Percentiles rank a stretch among this genome's conserved stretches.
These are phyloP conservation scores for Phaeosphaeria sp. DNA, from an alignment of 2,329 filamentous ascomycete genomes.

Conservation along the genomic window DNA sequence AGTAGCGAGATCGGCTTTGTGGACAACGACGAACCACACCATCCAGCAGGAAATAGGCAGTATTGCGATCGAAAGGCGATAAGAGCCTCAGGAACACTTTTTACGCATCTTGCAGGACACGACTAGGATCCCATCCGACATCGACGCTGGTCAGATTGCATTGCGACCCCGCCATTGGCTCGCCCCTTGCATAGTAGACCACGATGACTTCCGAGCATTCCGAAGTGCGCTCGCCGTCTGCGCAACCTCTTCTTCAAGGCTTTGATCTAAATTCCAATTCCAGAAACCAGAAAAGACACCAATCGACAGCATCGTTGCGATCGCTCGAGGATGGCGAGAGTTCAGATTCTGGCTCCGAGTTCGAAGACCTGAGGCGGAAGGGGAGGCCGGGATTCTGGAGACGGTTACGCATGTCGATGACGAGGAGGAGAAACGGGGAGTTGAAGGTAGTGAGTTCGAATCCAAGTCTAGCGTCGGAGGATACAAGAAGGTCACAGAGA, in stretches of 20 bases:
- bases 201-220: not conserved
- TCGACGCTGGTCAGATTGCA: too few relatives aligned
- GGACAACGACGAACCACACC: too few relatives aligned
- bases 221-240: constrained; percentile 1
- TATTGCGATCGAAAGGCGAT: too few relatives aligned
- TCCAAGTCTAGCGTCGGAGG: constrained; percentile 22
- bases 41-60: too few relatives aligned
- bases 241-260: constrained; percentile 29
- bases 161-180: not conserved
- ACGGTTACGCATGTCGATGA: constrained; percentile 38
- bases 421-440: constrained; percentile 29
- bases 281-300: constrained; percentile 15
- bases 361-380: constrained; percentile 16
- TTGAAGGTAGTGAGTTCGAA: constrained; percentile 18
- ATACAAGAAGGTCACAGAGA: constrained; percentile 22
- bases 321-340: constrained; percentile 34
- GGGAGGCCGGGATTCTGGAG: constrained; percentile 26
- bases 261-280: constrained; percentile 19
- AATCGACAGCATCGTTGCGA: constrained; percentile 23
- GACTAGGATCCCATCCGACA: too few relatives aligned
- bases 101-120: too few relatives aligned
- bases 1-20: too few relatives aligned
- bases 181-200: not conserved
- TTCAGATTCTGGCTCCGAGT: constrained; percentile 15
- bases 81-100: too few relatives aligned